Conservation (phyloP, 768 basidiomycete species). For the Mycena indigotica region DNA sequence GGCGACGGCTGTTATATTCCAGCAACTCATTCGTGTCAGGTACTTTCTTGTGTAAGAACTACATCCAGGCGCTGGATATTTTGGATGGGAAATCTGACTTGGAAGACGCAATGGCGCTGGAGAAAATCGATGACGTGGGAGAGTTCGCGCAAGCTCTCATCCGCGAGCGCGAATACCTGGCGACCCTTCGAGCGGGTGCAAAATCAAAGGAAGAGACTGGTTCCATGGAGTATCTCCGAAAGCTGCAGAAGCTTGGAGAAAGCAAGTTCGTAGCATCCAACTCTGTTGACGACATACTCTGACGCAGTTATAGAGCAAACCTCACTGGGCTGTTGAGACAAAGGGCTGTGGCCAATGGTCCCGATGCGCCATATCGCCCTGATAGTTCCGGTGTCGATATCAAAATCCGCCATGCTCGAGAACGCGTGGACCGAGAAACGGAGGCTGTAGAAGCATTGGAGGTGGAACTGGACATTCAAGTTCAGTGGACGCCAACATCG, state of each 20-base stretch:
- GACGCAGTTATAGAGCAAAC: neutral
- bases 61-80: conserved; percentile 3
- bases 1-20: too few species aligned
- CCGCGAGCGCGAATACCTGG: neutral
- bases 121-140: neutral
- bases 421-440: too few species aligned
- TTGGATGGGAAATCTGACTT: neutral
- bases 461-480: conserved; percentile 8
- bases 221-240: conserved; percentile 8
- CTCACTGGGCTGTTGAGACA: neutral
- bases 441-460: too few species aligned
- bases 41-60: too few species aligned
- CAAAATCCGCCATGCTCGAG: too few species aligned
- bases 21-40: conserved; percentile 3
- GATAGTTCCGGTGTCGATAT: neutral
- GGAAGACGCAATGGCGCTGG: neutral
- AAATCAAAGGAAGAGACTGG: too few species aligned
- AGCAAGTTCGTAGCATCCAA: too few species aligned
- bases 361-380: conserved; percentile 1
- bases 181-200: neutral
- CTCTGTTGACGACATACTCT: too few species aligned
- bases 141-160: neutral
- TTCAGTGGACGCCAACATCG: conserved; percentile 14
- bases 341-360: neutral
- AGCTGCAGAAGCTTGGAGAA: neutral